Percentiles rank a stretch among this genome's conserved stretches.
Evolutionary conservation across 1,284 basidiomycete species (phyloP).

Genomic region (Fomitopsis schrenkii): DNA sequence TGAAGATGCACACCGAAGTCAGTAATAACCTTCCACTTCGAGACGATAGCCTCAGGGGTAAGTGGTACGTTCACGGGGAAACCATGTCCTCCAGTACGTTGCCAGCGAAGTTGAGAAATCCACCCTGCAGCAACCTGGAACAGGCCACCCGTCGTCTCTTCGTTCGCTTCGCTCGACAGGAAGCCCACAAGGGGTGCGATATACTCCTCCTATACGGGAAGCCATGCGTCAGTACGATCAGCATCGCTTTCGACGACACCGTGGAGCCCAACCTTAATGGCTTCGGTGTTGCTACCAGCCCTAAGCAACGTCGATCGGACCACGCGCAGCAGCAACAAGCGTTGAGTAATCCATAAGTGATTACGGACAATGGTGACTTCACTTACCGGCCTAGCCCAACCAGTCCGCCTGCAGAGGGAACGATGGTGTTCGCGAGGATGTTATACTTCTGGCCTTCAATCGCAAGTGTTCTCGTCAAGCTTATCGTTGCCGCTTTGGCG

Average conservation of each 20-base stretch:
- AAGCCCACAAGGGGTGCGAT: constrained; percentile 93
- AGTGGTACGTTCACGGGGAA: constrained; percentile 78
- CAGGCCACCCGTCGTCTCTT: constrained; percentile 70
- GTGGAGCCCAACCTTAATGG: constrained; percentile 66
- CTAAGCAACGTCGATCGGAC: constrained; percentile 32
- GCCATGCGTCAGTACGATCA: background rate
- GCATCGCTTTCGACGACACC: background rate
- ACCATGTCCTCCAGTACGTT: constrained; percentile 84
- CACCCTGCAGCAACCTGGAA: constrained; percentile 94
- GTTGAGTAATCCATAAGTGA: background rate
- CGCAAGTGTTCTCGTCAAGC: constrained; percentile 85
- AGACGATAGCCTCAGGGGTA: constrained; percentile 75
- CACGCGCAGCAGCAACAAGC: background rate
- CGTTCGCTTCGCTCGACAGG: constrained; percentile 82
- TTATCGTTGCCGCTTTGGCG: constrained; percentile 93
- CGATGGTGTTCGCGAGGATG: constrained; percentile 86
- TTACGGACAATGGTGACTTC: background rate
- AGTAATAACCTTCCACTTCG: constrained; percentile 81
- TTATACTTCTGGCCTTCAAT: constrained; percentile 93
- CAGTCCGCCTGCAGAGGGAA: constrained; percentile 57
- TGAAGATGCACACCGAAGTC: constrained; percentile 61
- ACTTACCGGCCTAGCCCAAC: constrained; percentile 20
- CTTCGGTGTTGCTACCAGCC: constrained; percentile 91
- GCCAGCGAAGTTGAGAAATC: constrained; percentile 92
- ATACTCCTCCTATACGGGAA: constrained; percentile 67